Evolutionary conservation across 202 grass and related monocot species (phyloP), one percentile per base, ranked within the genome.

Genomic region (Zizania palustris): DNA sequence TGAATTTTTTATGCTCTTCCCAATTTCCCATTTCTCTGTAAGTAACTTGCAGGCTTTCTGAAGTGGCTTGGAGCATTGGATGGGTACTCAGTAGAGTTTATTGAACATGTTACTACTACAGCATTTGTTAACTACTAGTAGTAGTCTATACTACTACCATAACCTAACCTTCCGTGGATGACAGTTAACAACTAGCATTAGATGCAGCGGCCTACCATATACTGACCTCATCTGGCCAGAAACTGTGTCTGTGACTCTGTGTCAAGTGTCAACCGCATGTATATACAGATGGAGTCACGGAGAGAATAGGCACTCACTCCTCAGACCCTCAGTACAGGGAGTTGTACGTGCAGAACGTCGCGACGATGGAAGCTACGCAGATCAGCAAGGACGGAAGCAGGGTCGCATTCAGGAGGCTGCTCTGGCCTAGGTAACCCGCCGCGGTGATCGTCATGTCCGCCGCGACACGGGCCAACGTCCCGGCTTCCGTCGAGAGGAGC

Each of bases 401-500:
- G 46, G 93, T 93, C 38, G 11, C 59, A 45, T 97, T 97, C 55
- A 97, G 84, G 68, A 97, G 90, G 21, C 68, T 67, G 51, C 63
- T 66, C 85, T 87, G 83, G 9, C 84, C 88, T 18, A 97, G 91
- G 34, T 89, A 82, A 5, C 93, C 93, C 0, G 93, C 93, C 0
- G 89, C 74, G 10, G 93, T 97, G 45, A 97, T 97, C 7, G 86
- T 91, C 69, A 60, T 85, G 81, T 97, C 93, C 0, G 93, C 93
- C 11, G 85, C 21, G 4, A 97, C 93, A 1, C 95, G 91, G 70
- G 91, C 91, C 76, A 98, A 82, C 34, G 91, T 98, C 13, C 95
- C 95, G 6, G 95, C 95, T 64, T 98, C 95, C 16, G 95, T 98
- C 21, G 95, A 98, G 42, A 98, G 82, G 67, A 94, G 83, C 4